Evolutionary conservation across 2,329 filamentous ascomycete species (phyloP).

Genomic region (Fusarium torreyae): DNA sequence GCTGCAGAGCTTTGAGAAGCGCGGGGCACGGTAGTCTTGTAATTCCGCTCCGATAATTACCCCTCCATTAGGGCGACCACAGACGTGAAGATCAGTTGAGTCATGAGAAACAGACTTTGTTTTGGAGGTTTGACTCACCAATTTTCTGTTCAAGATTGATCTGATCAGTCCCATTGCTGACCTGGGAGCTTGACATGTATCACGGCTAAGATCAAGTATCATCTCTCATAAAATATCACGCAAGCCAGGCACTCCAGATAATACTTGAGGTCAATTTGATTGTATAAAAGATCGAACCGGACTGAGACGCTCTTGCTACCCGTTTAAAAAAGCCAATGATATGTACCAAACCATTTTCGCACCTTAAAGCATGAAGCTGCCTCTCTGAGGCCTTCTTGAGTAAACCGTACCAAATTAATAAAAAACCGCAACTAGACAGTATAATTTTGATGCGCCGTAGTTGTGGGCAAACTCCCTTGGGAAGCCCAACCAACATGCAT

Average conservation of each 20-base stretch:
- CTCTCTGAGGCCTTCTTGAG: conserved; percentile 7
- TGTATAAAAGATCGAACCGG: conserved; percentile 24
- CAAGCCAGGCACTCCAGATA: no score
- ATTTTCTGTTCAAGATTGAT: no score
- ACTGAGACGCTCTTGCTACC: conserved; percentile 35
- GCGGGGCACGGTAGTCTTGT: conserved; percentile 41
- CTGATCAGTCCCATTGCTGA: no score
- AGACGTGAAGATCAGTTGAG: no score
- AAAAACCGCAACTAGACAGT: conserved; percentile 28
- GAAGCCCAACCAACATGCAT: conserved; percentile 43
- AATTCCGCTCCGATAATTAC: conserved; percentile 42
- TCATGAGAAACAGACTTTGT: not conserved
- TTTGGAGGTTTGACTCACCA: no score
- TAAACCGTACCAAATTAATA: conserved; percentile 40
- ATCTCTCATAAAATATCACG: no score
- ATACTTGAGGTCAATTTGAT: conserved; percentile 30
- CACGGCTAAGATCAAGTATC: no score
- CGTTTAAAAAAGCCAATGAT: conserved; percentile 24
- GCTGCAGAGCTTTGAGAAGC: conserved; percentile 29
- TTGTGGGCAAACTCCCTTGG: conserved; percentile 30
- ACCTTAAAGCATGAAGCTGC: conserved; percentile 16
- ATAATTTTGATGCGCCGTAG: conserved; percentile 48
- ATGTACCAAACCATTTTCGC: conserved; percentile 26
- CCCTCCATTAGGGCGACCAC: conserved; percentile 25
- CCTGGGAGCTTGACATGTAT: no score